Evolutionary conservation across 345 rosid species (phyloP), one percentile per base, ranked within the genome.

Genomic region (Boechera stricta): DNA sequence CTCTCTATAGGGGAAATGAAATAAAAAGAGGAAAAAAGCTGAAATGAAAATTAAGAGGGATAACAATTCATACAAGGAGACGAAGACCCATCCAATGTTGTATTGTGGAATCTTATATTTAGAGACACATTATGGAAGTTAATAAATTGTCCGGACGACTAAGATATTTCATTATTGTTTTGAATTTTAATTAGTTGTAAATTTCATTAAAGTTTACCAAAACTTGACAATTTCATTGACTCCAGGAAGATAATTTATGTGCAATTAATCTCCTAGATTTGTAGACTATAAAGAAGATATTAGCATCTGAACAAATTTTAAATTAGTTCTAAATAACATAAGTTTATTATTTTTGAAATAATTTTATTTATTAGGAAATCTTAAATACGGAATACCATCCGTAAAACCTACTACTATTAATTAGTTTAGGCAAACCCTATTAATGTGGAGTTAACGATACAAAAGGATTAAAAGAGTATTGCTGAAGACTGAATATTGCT

Each of bases 31-130:
- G 39, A 7, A 35, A 39, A 39, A 10, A 3, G 13, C 3, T 10
- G 13, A 41, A 41, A 41, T 41, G 13, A 39, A 39, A 39, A 33
- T 36, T 6, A 36, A 38, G 45, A 53, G 61, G 12, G 49, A 60
- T 47, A 58, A 5, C 2, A 38, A 12, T 29, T 59, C 60, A 72
- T 7, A 31, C 16, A 64, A 53, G 18, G 31, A 45, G 51, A 45
- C 65, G 28, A 44, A 44, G 48, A 64, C 62, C 38, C 44, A 32
- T n/a, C 56, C 29, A 38, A 32, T 41, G 70, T 41, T 64, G 55
- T 53, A 38, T 28, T 33, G 56, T 64, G 29, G 29, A 29, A 56
- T 7, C 61, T 31, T 56, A 56, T 56, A 12, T 15, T 13, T 56
- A 6, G n/a, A 51, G 12, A 49, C 4, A 35, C 28, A 48, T 35